Evolutionary conservation across 2,329 filamentous ascomycete species (phyloP), one percentile per base, ranked within the genome.

Genomic region (Ophiostoma himal-ulmi): DNA sequence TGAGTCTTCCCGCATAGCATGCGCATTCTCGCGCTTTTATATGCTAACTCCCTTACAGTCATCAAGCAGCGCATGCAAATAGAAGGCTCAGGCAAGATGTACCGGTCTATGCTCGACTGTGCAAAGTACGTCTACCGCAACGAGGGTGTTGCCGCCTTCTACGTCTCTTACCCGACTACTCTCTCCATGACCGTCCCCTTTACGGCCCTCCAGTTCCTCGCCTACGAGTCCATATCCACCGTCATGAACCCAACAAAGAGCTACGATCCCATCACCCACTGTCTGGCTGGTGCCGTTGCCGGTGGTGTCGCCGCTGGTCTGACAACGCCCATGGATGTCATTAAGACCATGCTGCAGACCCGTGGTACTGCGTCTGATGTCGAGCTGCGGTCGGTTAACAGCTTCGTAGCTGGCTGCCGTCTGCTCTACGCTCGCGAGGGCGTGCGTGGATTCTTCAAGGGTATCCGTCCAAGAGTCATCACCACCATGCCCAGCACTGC

Each of bases 51-150:
- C 22, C 68, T 14, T 26, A 2, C 77, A 97, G 95, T 99, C 73
- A 97, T 99, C 83, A 99, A 99, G 82, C 95, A 99, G 81, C 92
- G 95, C 76, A 99, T 99, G 95, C 95, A 99, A 81, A 91, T 99
- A 72, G 92, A 97, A 79, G 91, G 95, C 77, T 98, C 94, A n/a
- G 89, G 89, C 75, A 88, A 86, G 75, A 88, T 90, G 82, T 97
- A 98, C 82, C 90, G 89, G 76, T 93, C 91, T 30, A 90, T 98
- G 81, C 79, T 85, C 70, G 91, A 97, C 78, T 99, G 95, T 83
- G 94, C 94, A 71, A 88, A 86, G 78, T 90, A 92, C 75, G 91
- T 99, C 72, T 97, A 97, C 82, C 88, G 86, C 76, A 90, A 88
- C 69, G 95, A 99, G 81, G 95, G 95, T 69, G 80, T 98, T 65